phyloP scores from a whole-genome alignment of 208 protist species.

The Lotmaria passim region DNA sequence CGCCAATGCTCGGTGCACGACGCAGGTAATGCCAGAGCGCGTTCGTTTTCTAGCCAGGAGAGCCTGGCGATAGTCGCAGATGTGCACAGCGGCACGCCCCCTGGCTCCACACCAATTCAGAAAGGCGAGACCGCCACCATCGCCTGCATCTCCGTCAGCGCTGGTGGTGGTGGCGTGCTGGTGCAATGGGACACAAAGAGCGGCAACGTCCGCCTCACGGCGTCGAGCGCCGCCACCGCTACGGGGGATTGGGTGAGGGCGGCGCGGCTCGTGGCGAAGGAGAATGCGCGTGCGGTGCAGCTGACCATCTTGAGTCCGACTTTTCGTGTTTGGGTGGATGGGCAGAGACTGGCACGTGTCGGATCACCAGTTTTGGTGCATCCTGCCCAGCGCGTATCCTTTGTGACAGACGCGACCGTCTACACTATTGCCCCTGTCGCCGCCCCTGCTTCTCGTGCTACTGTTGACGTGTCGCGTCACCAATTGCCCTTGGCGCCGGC shows the following conservation, averaged over 20 bases:
- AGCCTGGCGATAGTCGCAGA: not conserved
- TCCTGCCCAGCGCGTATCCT: constrained; percentile 1
- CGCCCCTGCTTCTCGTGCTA: too few species aligned
- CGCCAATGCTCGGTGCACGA: not conserved
- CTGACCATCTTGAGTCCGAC: constrained; percentile 7
- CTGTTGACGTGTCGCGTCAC: too few species aligned
- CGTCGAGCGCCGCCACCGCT: not conserved
- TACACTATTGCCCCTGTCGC: not conserved
- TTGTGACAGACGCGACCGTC: not conserved
- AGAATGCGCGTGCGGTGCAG: constrained; percentile 15
- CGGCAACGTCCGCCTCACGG: not conserved
- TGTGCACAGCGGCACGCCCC: constrained; percentile 5
- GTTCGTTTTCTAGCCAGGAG: not conserved
- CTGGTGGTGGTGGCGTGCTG: not conserved
- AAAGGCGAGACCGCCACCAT: too few species aligned
- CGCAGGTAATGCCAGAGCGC: not conserved
- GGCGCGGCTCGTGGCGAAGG: constrained; percentile 12
- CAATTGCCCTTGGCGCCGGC: too few species aligned
- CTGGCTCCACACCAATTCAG: not conserved
- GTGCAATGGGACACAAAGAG: constrained; percentile 7
- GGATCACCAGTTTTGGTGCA: constrained; percentile 20
- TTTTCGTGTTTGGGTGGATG: constrained; percentile 26
- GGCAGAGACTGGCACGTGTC: constrained; percentile 18
- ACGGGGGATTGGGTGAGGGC: constrained; percentile 9
- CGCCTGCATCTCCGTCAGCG: not conserved